Conservation (phyloP, 805 yeast species). For the Monosporozyma solicola region DNA sequence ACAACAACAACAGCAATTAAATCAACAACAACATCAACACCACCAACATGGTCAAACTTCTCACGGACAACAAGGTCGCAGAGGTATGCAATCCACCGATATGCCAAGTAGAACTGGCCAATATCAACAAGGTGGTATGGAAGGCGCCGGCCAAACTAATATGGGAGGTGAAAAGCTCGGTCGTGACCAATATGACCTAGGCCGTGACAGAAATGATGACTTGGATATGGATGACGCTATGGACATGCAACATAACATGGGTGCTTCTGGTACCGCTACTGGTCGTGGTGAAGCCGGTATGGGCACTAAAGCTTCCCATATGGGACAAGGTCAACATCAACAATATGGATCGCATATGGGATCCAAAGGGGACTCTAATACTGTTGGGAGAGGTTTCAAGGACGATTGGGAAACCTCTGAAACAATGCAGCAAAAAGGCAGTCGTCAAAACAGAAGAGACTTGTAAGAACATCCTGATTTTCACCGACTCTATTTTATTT, state of each 20-base stretch:
- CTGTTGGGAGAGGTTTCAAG: constrained; percentile 12
- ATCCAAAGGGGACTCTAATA: neutral
- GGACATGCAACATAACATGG: neutral
- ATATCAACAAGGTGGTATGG: neutral
- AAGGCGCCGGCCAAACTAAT: neutral
- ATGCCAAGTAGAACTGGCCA: neutral
- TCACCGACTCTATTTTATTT: neutral
- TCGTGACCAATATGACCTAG: neutral
- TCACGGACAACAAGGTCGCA: neutral
- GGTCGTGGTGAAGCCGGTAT: neutral
- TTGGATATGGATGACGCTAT: neutral
- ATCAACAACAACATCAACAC: constrained; percentile 3
- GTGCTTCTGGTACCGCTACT: neutral
- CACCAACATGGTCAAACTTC: constrained; percentile 1
- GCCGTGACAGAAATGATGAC: neutral
- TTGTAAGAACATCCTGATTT: neutral
- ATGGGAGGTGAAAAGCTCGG: neutral
- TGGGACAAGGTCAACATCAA: neutral
- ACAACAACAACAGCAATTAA: constrained; percentile 3
- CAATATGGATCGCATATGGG: neutral
- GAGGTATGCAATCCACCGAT: neutral
- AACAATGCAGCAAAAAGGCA: neutral
- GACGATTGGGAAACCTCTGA: constrained; percentile 12
- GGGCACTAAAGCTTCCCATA: neutral
- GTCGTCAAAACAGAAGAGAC: neutral